A percentile compares a stretch with the other conserved stretches of the same genome.
Conservation (phyloP, 345 rosid genomes). For the Streptanthus diversifolius region DNA sequence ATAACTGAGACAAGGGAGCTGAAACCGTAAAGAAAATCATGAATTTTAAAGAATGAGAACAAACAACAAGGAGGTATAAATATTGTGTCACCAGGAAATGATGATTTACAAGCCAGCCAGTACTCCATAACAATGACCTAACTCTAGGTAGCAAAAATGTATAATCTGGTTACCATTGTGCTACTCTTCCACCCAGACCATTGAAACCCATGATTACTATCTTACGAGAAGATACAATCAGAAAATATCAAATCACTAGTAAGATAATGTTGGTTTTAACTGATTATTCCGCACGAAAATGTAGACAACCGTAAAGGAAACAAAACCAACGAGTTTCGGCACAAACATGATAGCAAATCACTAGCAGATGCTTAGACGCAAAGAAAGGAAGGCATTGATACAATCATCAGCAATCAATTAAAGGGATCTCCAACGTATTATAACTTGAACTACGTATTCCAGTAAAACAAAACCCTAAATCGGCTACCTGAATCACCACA, state of each 20-base stretch:
- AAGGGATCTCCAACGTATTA: neutral
- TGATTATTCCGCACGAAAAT: neutral
- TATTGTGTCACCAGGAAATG: neutral
- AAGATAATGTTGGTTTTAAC: neutral
- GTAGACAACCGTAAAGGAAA: neutral
- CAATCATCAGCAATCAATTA: neutral
- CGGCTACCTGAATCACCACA: slow-evolving; percentile 20
- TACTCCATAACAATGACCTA: neutral
- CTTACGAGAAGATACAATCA: neutral
- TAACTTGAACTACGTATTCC: neutral
- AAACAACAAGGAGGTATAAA: neutral
- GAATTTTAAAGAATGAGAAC: slow-evolving; percentile 3
- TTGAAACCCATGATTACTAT: neutral
- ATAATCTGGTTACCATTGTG: neutral
- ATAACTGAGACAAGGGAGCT: slow-evolving; percentile 5
- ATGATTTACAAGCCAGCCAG: neutral
- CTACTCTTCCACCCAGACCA: neutral
- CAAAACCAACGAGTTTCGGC: neutral
- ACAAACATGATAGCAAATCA: no score
- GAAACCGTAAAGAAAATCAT: slow-evolving; percentile 5
- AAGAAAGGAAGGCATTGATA: neutral
- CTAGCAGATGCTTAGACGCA: no score
- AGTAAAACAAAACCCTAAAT: slow-evolving; percentile 32
- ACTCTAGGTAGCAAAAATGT: neutral
- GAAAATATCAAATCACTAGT: no score